Percentiles rank a stretch among this genome's conserved stretches.
Conservation (phyloP, 2,329 filamentous ascomycete species). For the Colletotrichum tropicale region DNA sequence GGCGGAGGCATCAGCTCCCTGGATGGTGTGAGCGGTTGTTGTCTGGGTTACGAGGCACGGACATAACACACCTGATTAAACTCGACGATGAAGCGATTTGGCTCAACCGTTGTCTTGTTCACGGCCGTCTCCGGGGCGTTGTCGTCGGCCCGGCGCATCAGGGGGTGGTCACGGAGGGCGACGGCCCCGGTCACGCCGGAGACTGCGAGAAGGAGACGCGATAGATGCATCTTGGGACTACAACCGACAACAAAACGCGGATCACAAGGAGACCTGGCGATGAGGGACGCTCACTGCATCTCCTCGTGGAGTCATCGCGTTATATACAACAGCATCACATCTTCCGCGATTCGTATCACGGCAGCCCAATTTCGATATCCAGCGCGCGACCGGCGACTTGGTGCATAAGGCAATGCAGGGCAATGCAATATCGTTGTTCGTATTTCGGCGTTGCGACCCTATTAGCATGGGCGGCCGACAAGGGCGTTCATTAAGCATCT, state of each 20-base stretch:
- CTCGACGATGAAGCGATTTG: conserved; percentile 20
- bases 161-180: neutral
- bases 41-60: neutral
- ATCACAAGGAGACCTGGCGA: neutral
- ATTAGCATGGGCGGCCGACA: neutral
- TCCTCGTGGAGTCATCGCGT: neutral
- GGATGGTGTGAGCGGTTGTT: neutral
- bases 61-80: neutral
- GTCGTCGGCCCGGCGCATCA: conserved; percentile 7
- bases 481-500: neutral
- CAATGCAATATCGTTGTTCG: neutral
- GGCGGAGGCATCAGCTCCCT: neutral
- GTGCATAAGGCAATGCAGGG: neutral
- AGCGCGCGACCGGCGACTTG: neutral
- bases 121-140: neutral
- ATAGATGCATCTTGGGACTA: neutral
- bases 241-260: neutral
- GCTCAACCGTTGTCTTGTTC: neutral
- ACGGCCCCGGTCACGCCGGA: neutral
- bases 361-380: neutral
- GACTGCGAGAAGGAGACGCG: neutral
- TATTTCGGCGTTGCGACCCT: conserved; percentile 6
- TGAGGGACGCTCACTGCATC: neutral
- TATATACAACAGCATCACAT: neutral
- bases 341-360: neutral